phyloP scores from a whole-genome alignment of 2,329 filamentous ascomycete genomes.

The Trichoderma sp. region DNA sequence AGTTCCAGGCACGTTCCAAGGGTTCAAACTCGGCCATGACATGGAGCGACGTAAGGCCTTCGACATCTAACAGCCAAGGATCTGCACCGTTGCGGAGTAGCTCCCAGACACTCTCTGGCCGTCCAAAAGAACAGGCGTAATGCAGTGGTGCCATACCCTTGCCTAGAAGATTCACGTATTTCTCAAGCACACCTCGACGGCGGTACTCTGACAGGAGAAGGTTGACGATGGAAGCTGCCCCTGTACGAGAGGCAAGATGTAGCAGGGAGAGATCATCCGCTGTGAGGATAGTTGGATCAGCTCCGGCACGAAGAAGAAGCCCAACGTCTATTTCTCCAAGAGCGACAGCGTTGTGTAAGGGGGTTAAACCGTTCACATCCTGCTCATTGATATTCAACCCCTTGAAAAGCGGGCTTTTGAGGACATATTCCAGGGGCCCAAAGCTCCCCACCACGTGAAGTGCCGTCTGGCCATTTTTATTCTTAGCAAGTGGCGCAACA shows the following conservation, averaged over 20 bases:
- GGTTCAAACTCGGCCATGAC: background rate
- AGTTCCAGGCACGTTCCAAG: background rate
- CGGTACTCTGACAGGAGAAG: background rate
- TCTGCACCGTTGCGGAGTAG: background rate
- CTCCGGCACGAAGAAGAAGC: background rate
- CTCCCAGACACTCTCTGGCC: background rate
- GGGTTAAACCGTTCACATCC: background rate
- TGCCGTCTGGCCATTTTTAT: background rate
- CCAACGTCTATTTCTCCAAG: background rate
- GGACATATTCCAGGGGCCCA: background rate
- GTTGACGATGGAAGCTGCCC: background rate
- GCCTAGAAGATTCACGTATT: background rate
- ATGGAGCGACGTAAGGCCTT: background rate
- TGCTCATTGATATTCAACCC: background rate
- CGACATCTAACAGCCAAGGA: background rate
- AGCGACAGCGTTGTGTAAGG: background rate
- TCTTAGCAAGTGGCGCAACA: background rate
- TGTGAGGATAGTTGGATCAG: background rate
- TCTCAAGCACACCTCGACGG: background rate
- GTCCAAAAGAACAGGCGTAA: background rate
- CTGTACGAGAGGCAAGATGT: background rate
- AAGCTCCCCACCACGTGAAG: background rate
- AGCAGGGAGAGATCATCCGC: background rate
- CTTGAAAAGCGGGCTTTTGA: background rate
- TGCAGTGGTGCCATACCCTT: background rate